Base-by-base conservation (phyloP, 225 moss, liverwort and hornwort species). In the Pseudoscleropodium purum region DNA sequence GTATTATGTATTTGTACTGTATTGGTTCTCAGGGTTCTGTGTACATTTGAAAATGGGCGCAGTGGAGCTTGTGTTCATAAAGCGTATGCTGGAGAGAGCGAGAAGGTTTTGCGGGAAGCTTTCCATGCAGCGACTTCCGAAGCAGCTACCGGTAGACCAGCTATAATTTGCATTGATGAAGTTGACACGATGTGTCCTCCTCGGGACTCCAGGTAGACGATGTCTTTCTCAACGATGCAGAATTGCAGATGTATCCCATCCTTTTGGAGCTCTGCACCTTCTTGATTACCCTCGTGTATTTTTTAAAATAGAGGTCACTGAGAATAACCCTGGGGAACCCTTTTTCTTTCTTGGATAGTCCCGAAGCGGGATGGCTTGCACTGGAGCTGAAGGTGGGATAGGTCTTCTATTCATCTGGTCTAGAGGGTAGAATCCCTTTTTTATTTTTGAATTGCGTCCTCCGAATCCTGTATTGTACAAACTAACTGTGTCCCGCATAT, bases 81-180 rank as follows among this genome's bases (percentile, higher is more conserved):
- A 90, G 93, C 99, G 26, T 97, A 96, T 90, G 97, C 96, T 63
- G 99, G 99, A 87, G 96, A 99, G 93, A 96, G 97, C 89, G 99
- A 99, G 90, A 96, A 93, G 86, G 80, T 95, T 75, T 79, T 99
- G 90, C 93, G 97, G 81, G 96, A 97, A 82, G 95, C 96, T 64
- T 99, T 99, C 89, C 80, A 82, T 51, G 92, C 95, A 87, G 97
- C 95, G 77, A 92, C 92, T 73, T 89, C 91, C 81, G 92, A 96
- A 92, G 97, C 95, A 88, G 93, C 92, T 15, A 92, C 88, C 39
- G 96, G 99, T 18, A 95, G 93, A 92, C 97, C 96, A 49, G 94
- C 97, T 84, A 96, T 99, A n/a, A 97, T 99, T 57, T 97, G 97
- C 86, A 96, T 99, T 75, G 99, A 99, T 84, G 97, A 99, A 91